These are phyloP conservation scores for Maudiozyma barnettii DNA, from an alignment of 805 yeast species.

Conservation along the genomic window DNA sequence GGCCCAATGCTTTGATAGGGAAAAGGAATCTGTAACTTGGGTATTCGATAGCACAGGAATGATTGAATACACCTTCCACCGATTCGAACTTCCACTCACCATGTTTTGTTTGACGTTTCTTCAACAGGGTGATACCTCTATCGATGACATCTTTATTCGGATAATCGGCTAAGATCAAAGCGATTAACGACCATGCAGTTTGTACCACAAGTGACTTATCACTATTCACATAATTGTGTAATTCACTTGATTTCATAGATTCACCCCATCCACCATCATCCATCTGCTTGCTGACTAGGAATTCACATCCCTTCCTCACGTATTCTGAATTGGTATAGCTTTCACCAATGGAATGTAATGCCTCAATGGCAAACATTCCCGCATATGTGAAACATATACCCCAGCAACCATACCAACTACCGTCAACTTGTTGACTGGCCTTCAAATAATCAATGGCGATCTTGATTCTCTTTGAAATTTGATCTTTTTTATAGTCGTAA, in stretches of 20 bases:
- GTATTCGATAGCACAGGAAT: conserved; percentile 87
- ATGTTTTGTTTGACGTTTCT: conserved; percentile 52
- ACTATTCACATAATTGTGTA: conserved; percentile 62
- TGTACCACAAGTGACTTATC: conserved; percentile 66
- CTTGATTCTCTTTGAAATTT: conserved; percentile 59
- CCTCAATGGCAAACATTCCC: conserved; percentile 96
- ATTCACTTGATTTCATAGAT: conserved; percentile 81
- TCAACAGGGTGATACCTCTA: conserved; percentile 52
- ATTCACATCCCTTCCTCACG: conserved; percentile 77
- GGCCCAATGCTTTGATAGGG: conserved; percentile 87
- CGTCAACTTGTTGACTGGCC: conserved; percentile 62
- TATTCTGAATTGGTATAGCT: conserved; percentile 49
- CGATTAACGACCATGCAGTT: conserved; percentile 88
- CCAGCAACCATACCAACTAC: conserved; percentile 98
- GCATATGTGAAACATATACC: conserved; percentile 95
- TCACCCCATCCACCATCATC: conserved; percentile 98
- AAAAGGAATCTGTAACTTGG: conserved; percentile 87
- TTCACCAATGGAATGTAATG: conserved; percentile 61
- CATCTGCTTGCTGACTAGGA: conserved; percentile 63
- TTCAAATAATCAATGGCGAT: conserved; percentile 68
- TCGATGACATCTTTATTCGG: conserved; percentile 59
- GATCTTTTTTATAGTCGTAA: conserved; percentile 54
- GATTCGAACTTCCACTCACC: conserved; percentile 86
- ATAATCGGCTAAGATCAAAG: conserved; percentile 67
- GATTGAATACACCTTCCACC: conserved; percentile 94